phyloP scores from a whole-genome alignment of 176 grass and related monocot species.

The Zea mays region DNA sequence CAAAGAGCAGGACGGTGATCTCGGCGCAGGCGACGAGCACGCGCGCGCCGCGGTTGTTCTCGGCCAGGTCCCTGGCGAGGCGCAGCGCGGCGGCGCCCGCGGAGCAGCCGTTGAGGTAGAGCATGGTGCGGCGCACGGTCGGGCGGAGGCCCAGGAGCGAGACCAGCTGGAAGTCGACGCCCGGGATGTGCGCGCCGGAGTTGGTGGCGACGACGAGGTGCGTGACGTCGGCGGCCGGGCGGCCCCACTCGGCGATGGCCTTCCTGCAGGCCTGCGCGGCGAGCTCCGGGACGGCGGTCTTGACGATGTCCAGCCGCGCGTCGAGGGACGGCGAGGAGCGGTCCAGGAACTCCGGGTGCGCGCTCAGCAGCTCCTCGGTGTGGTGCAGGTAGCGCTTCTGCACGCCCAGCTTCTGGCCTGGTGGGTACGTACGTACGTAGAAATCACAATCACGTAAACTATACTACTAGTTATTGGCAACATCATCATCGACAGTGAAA shows the following conservation, averaged over 20 bases:
- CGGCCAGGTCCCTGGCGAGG: conserved; percentile 65
- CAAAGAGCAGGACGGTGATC: conserved; percentile 46
- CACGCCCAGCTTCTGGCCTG: conserved; percentile 30
- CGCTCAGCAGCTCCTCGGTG: conserved; percentile 32
- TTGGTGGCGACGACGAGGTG: conserved; percentile 64
- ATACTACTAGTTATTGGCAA: background rate
- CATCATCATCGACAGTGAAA: background rate
- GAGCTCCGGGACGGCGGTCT: conserved; percentile 53
- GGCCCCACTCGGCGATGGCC: conserved; percentile 71
- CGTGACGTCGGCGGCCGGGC: conserved; percentile 50
- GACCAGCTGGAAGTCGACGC: conserved; percentile 47
- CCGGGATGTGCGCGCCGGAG: conserved; percentile 54
- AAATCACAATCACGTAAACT: no score
- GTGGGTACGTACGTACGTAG: no score
- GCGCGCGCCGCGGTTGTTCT: conserved; percentile 61
- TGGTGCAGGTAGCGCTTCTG: conserved; percentile 48
- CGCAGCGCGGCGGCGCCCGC: conserved; percentile 48
- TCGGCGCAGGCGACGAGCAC: conserved; percentile 58
- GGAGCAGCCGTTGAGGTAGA: conserved; percentile 47
- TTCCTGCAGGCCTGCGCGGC: conserved; percentile 33
- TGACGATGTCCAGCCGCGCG: conserved; percentile 41
- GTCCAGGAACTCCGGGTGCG: conserved; percentile 38
- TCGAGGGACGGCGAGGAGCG: conserved; percentile 39
- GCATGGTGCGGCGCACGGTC: conserved; percentile 39
- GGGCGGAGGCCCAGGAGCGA: conserved; percentile 54